Conservation (phyloP, 345 rosid species). For the Sisymbrium altissimum region DNA sequence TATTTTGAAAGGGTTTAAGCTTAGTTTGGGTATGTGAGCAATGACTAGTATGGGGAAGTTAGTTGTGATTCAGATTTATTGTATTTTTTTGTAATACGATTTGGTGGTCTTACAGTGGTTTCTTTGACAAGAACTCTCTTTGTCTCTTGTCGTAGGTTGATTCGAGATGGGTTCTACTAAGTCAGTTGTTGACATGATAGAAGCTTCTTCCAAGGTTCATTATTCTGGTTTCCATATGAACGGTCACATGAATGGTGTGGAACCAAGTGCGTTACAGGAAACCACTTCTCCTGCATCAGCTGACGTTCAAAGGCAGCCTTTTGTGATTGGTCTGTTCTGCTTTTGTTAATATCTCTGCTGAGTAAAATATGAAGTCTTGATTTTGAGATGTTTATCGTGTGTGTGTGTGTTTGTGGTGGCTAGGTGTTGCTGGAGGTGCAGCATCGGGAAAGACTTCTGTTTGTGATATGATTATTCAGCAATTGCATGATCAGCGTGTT, state of each 20-base stretch:
- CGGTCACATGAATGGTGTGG: constrained; percentile 53
- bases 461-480: constrained; percentile 96
- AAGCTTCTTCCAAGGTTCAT: constrained; percentile 76
- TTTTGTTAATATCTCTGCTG: background rate
- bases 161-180: constrained; percentile 29
- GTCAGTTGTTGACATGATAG: constrained; percentile 77
- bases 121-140: too few species aligned
- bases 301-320: constrained; percentile 61
- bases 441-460: constrained; percentile 98
- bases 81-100: too few species aligned
- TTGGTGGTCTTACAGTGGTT: too few species aligned
- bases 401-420: background rate
- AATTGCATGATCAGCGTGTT: constrained; percentile 93
- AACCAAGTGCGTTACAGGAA: constrained; percentile 38
- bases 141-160: too few species aligned
- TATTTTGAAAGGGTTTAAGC: background rate
- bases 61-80: too few species aligned
- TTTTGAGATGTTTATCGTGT: constrained; percentile 6
- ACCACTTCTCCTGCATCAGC: constrained; percentile 43
- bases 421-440: constrained; percentile 96
- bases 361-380: background rate
- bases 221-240: constrained; percentile 65
- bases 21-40: background rate
- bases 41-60: background rate
- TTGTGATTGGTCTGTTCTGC: constrained; percentile 67